A percentile compares a stretch with the other conserved stretches of the same genome.
phyloP scores from a whole-genome alignment of 371 early-diverging fungal species.

The Syncephalis fuscata region DNA sequence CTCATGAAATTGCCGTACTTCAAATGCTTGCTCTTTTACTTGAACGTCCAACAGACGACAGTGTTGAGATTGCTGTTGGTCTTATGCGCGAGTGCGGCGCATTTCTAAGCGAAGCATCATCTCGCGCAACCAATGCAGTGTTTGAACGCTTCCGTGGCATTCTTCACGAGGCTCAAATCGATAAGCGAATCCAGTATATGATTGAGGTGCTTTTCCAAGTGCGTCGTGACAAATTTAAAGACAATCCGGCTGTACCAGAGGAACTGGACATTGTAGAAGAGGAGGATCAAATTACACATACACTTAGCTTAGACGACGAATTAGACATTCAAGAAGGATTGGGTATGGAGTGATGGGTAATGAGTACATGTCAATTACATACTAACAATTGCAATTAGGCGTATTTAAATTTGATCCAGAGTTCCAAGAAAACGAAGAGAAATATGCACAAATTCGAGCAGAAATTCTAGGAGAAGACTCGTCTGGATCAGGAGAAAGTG shows the following conservation, averaged over 20 bases:
- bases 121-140: constrained; percentile 69
- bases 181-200: constrained; percentile 93
- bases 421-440: constrained; percentile 66
- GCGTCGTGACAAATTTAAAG: constrained; percentile 86
- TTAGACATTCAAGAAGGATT: constrained; percentile 60
- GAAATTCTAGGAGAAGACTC: constrained; percentile 76
- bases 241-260: constrained; percentile 45
- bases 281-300: constrained; percentile 90
- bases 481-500: constrained; percentile 31
- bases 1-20: constrained; percentile 77
- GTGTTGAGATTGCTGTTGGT: constrained; percentile 94
- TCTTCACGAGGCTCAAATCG: constrained; percentile 85
- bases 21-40: constrained; percentile 74
- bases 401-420: constrained; percentile 75
- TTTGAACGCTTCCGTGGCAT: constrained; percentile 88
- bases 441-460: constrained; percentile 58
- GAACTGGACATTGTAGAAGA: constrained; percentile 93
- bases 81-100: constrained; percentile 87
- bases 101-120: constrained; percentile 56
- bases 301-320: constrained; percentile 74
- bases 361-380: too few relatives aligned
- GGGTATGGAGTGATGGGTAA: constrained; percentile 18
- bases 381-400: constrained; percentile 2
- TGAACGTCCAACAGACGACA: constrained; percentile 90
- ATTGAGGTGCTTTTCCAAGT: constrained; percentile 94